Base-by-base conservation (phyloP, 805 yeast genomes). In the Barnettozyma vustinii region DNA sequence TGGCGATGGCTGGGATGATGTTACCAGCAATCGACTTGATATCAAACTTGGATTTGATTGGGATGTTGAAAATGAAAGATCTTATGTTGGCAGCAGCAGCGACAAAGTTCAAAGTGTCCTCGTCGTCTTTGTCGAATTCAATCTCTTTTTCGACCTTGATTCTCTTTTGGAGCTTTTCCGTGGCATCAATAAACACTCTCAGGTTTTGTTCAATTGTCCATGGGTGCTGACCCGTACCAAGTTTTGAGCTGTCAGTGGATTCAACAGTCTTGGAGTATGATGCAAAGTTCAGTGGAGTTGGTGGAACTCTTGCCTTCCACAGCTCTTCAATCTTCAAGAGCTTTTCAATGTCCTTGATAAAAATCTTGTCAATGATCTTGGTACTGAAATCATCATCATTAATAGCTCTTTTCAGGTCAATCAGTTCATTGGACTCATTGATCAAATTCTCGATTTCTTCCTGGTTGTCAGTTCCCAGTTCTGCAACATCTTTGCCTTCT, bases 1-100 rank as follows among this genome's bases (percentile, higher is more conserved):
- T 94, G 6, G 99, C 98, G 57, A 95, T 91, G 0, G 99, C 99
- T 0, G 99, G 99, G 37, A 94, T 94, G 58, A 94, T 94, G 65
- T 92, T 94, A 6, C 99, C 99, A 0, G 99, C 99, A 54, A 92
- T 90, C 60, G 87, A 95, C 64, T 94, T 94, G 52, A 87, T 79
- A 52, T 89, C 96, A 62, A 95, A 94, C 51, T 87, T 83, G 3
- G 94, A 75, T 61, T 85, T 84, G 45, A 72, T 56, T 32, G 82
- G 86, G 49, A 91, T 90, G 21, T 74, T 71, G 61, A 91, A 92
- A 2, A 87, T 75, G 44, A 59, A 61, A 0, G 92, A 83, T 54
- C 97, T 74, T 43, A 91, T 72, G 59, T 90, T 89, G 0, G 97
- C 81, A 1, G 96, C 81, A 0, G 97, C 81, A 2, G 81, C 84